Base-by-base conservation (phyloP, 176 grass and related monocot genomes). In the Pharus latifolius region DNA sequence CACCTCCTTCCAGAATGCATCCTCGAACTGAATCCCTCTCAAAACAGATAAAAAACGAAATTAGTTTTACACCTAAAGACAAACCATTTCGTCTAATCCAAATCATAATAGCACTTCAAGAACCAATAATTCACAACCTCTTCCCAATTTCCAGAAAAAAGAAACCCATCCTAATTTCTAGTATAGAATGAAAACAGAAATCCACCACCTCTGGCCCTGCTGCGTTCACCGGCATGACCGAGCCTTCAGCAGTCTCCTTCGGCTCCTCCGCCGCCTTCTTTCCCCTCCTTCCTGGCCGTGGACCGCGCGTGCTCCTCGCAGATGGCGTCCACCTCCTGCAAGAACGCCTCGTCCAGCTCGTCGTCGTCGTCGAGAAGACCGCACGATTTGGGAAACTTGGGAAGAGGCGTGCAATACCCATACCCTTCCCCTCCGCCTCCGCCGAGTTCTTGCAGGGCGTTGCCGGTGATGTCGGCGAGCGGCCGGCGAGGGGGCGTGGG, bases 291-390 rank as follows among this genome's bases (percentile, higher is more conserved):
- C n/a, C 14, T 37, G 3, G 63, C 38, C 47, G 30, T 69, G 63
- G 74, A 79, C 44, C 56, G 60, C 45, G 66, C 73, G 42, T 70
- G 87, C 74, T 97, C 83, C 67, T 87, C 65, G 43, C 89, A 92
- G 23, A 97, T 87, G 63, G 83, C 83, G 38, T 97, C 94, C 61
- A 97, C 89, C 77, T 86, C 82, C 50, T 26, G 84, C 40, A 97
- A 63, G 75, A 97, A 97, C 7, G 86, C 83, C 56, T 97, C 86
- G 49, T 97, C 81, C 10, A 97, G 74, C 16, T 87, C 53, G 10
- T 87, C 71, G 18, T 83, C 75, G 28, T 80, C 67, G 27, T 79
- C 72, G 37, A 75, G 70, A 37, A 80, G 73, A 37, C 63, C 37
- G 55, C 76, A 41, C 24, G 70, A 17, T 46, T 58, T 69, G 47